A percentile compares a stretch with the other conserved stretches of the same genome.
These are phyloP conservation scores for Penicillium malachiteum DNA, from an alignment of 495 filamentous ascomycete species.

Conservation along the genomic window DNA sequence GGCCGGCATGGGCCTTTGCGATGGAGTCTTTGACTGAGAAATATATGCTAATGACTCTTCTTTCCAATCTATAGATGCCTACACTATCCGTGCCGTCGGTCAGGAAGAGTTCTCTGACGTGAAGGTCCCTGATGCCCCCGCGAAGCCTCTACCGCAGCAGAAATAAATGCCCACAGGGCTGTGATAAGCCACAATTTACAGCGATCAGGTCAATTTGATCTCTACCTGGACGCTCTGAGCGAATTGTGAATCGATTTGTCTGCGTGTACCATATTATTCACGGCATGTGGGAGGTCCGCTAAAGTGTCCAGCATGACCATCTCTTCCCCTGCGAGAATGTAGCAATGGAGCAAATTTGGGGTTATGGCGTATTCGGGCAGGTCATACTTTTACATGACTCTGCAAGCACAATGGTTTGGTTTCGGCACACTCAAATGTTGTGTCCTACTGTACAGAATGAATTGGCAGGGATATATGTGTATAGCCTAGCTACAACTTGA, in stretches of 20 bases:
- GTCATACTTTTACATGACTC: constrained; percentile 13
- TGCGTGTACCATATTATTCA: constrained; percentile 21
- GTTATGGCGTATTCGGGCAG: constrained; percentile 28
- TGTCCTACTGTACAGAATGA: constrained; percentile 22
- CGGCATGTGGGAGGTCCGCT: constrained; percentile 1
- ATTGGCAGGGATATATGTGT: constrained; percentile 11
- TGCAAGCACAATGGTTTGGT: constrained; percentile 20
- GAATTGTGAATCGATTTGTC: neutral
- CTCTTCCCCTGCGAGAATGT: constrained; percentile 5
- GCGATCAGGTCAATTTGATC: neutral
- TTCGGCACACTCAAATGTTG: constrained; percentile 12
- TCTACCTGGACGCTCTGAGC: neutral
- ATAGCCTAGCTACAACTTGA: constrained; percentile 5
- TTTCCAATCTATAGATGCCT: constrained; percentile 59
- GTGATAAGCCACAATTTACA: neutral
- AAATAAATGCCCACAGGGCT: neutral
- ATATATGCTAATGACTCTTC: neutral
- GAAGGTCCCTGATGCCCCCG: constrained; percentile 70
- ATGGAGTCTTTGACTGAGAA: neutral
- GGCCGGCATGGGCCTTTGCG: neutral
- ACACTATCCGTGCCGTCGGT: constrained; percentile 83
- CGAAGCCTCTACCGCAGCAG: constrained; percentile 23
- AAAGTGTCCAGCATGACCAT: constrained; percentile 2
- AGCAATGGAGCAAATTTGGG: constrained; percentile 25
- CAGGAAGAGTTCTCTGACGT: constrained; percentile 99